Base-by-base conservation (phyloP, 2,329 filamentous ascomycete genomes). In the Hawksworthiomyces lignivorus region DNA sequence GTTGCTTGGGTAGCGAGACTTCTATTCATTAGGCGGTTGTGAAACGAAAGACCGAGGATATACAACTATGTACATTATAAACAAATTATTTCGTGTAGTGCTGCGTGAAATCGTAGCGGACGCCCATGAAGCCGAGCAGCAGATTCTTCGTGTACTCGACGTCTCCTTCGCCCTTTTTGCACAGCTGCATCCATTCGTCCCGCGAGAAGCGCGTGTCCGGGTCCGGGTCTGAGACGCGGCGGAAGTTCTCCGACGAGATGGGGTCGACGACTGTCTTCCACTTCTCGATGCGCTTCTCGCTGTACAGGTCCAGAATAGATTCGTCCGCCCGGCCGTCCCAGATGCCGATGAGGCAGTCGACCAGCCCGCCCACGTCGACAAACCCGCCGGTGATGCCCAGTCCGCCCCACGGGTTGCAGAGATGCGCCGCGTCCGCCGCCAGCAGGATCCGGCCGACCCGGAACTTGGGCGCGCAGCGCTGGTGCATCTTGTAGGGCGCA, bases 371-470 rank as follows among this genome's bases (percentile, higher is more conserved):
- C 3, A 78, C 68, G 49, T 82, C 78, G n/a, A 76, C 73, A 41
- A 82, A 75, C 0, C 78, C 78, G 6, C 77, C 76, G 0, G 76
- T 81, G 37, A 82, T 69, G 2, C 78, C 78, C 14, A 81, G 61
- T 0, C 78, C 78, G 34, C 78, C 78, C 58, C 70, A 70, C 1
- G 68, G 67, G 52, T 71, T 73, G 52, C 68, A 72, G 14, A 71
- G 49, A 39, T 81, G 77, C 3, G 77, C 77, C 3, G 77, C 76
- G 58, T 82, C 77, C 0, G 75, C 77, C 2, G 71, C 75, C 0
- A 82, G 60, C 5, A 79, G 44, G 29, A 80, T 60, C 7, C 72
- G 68, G 0, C 76, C 77, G 1, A 73, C 68, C n/a, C 75, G 66
- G 55, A 80, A 77, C 9, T 61, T 65, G 3, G 67, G 63, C 4